Conservation (phyloP, 495 filamentous ascomycete genomes). For the Aspergillus baeticus region DNA sequence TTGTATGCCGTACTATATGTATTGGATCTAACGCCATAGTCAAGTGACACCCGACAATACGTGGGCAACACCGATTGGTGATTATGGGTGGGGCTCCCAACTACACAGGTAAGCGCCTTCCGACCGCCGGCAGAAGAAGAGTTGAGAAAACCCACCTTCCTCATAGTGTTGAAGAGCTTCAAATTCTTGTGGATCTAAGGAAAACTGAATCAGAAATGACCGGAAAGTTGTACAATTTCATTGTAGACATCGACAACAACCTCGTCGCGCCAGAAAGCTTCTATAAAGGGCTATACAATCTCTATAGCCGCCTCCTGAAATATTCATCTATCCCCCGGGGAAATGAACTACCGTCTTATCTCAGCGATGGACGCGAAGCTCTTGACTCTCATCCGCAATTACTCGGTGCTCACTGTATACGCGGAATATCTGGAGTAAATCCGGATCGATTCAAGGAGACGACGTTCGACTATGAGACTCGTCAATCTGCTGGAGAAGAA, state of each 20-base stretch:
- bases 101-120: background rate
- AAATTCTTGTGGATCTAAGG: background rate
- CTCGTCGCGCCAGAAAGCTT: background rate
- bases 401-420: slow-evolving; percentile 1
- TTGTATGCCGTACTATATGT: too few species aligned
- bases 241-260: slow-evolving; percentile 1
- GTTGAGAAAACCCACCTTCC: background rate
- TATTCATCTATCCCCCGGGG: background rate
- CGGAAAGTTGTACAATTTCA: background rate
- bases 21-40: background rate
- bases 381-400: slow-evolving; percentile 4
- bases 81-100: background rate
- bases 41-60: slow-evolving; percentile 1
- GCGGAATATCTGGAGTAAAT: background rate
- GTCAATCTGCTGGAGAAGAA: background rate
- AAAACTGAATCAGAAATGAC: background rate
- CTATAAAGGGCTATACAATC: background rate
- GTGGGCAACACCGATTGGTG: slow-evolving; percentile 1
- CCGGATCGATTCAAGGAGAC: background rate
- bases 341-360: slow-evolving; percentile 2
- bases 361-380: background rate
- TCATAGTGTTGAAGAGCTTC: background rate
- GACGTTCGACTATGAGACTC: background rate
- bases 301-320: slow-evolving; percentile 2
- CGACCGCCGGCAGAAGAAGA: too few species aligned